Evolutionary conservation across 805 yeast species (phyloP), one percentile per base, ranked within the genome.

Genomic region (Candida ficus): DNA sequence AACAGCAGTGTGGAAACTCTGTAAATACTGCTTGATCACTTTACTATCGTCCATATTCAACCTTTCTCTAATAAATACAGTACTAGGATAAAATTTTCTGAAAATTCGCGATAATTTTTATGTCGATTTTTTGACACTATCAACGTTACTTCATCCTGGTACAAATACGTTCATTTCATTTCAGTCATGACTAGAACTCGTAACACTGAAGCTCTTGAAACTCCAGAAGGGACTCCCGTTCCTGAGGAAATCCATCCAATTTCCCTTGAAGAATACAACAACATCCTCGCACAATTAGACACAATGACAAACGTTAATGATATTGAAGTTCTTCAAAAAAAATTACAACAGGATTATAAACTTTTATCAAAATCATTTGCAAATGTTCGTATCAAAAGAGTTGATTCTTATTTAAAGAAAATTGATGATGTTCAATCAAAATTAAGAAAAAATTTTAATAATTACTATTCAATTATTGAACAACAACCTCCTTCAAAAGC

Each of bases 41-140:
- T 68, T 68, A 29, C 65, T 48, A 38, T 65, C 68, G 35, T 76
- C 80, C 80, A 76, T 75, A 14, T 23, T n/a, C n/a, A n/a, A n/a
- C n/a, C n/a, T n/a, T n/a, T n/a, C n/a, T n/a, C n/a, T n/a, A n/a
- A n/a, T n/a, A n/a, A n/a, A n/a, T n/a, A n/a, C n/a, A n/a, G n/a
- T n/a, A n/a, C n/a, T n/a, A n/a, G n/a, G n/a, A n/a, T n/a, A n/a
- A n/a, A n/a, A n/a, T n/a, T n/a, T n/a, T n/a, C n/a, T n/a, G n/a
- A n/a, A n/a, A n/a, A n/a, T n/a, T n/a, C n/a, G n/a, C n/a, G n/a
- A n/a, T n/a, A n/a, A n/a, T n/a, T n/a, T n/a, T n/a, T n/a, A n/a
- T n/a, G n/a, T n/a, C n/a, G n/a, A n/a, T n/a, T n/a, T n/a, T n/a
- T n/a, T n/a, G n/a, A n/a, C n/a, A n/a, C n/a, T n/a, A n/a, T n/a